Conservation (phyloP, 176 grass and related monocot species). For the Microstegium vimineum region DNA sequence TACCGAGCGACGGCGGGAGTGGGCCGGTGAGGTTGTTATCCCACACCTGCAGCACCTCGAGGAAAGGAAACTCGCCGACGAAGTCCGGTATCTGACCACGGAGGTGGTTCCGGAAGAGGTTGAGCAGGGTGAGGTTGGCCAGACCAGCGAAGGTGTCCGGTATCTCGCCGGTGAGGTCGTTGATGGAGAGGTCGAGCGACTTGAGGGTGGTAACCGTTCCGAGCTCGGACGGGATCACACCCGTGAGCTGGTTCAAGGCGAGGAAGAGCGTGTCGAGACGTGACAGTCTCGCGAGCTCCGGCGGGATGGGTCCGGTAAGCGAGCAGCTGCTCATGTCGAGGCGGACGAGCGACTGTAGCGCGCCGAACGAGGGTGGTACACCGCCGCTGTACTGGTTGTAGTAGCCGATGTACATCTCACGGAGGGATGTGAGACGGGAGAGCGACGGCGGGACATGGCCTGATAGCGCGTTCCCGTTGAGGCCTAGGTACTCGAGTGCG, state of each 20-base stretch:
- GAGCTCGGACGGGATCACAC: constrained; percentile 47
- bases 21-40: constrained; percentile 75
- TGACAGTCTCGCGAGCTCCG: constrained; percentile 40
- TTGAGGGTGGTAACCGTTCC: constrained; percentile 25
- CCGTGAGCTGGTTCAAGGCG: constrained; percentile 53
- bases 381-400: constrained; percentile 67
- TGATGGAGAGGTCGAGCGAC: constrained; percentile 76
- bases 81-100: constrained; percentile 54
- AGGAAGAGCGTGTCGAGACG: constrained; percentile 70
- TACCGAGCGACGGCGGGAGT: constrained; percentile 44
- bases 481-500: constrained; percentile 57
- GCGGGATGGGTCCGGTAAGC: constrained; percentile 56
- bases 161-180: constrained; percentile 74
- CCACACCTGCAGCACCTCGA: constrained; percentile 76
- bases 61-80: constrained; percentile 37
- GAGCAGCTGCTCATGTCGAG: constrained; percentile 74
- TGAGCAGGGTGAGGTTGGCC: constrained; percentile 43
- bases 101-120: constrained; percentile 74
- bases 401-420: constrained; percentile 66
- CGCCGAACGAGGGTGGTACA: constrained; percentile 57
- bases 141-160: constrained; percentile 37
- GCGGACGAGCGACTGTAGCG: constrained; percentile 29
- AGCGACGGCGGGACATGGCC: constrained; percentile 46
- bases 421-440: not conserved
- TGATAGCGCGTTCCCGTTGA: constrained; percentile 61